Percentiles rank a stretch among this genome's conserved stretches.
phyloP scores from a whole-genome alignment of 441 rosid species.

The Mallotus repandus region DNA sequence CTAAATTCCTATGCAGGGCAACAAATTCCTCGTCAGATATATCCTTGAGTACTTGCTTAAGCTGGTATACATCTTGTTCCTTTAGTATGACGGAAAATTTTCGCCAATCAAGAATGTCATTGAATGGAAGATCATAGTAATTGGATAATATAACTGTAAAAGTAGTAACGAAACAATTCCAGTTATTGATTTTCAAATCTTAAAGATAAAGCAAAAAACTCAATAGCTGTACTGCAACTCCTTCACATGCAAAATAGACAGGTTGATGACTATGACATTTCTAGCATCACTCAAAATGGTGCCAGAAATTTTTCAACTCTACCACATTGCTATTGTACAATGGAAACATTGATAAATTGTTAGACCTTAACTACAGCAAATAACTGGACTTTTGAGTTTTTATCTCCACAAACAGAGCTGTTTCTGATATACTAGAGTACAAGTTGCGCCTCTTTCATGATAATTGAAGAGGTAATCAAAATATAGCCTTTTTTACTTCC shows the following conservation, averaged over 20 bases:
- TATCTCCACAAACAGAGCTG: background rate
- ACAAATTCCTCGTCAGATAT: slow-evolving; percentile 66
- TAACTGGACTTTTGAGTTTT: background rate
- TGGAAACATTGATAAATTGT: background rate
- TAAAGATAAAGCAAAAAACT: background rate
- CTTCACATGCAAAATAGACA: background rate
- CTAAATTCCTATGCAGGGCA: slow-evolving; percentile 68
- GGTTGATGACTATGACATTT: background rate
- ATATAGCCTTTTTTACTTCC: background rate
- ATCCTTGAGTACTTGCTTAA: slow-evolving; percentile 72
- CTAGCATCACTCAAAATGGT: background rate
- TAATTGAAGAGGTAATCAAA: background rate
- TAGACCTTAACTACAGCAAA: background rate
- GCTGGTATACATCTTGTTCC: slow-evolving; percentile 75
- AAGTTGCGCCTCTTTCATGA: background rate
- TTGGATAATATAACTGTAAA: slow-evolving; percentile 81
- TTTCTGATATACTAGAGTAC: background rate
- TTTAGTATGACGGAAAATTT: slow-evolving; percentile 73
- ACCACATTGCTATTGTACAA: background rate
- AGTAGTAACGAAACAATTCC: slow-evolving; percentile 7
- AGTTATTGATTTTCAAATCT: background rate
- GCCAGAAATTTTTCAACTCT: background rate
- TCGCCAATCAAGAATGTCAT: slow-evolving; percentile 77
- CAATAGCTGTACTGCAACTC: background rate
- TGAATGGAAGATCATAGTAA: slow-evolving; percentile 92